phyloP scores from a whole-genome alignment of 805 yeast genomes.

The Tetrapisispora iriomotensis region DNA sequence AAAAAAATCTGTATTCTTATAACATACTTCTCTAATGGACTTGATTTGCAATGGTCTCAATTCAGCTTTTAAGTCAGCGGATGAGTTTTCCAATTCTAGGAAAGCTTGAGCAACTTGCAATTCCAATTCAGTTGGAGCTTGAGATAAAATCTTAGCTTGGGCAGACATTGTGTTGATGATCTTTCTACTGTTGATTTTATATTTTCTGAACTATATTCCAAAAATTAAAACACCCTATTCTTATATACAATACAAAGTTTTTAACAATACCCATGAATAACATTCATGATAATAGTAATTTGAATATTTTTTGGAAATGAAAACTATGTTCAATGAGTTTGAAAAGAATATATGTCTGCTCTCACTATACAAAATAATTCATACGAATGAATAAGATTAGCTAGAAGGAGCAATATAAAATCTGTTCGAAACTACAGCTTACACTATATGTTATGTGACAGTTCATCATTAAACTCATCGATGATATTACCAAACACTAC shows the following conservation, averaged over 20 bases:
- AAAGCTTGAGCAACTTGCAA: slow-evolving; percentile 99
- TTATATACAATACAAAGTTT: not conserved
- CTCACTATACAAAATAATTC: no score
- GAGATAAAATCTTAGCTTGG: slow-evolving; percentile 79
- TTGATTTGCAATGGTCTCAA: slow-evolving; percentile 98
- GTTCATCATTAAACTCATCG: no score
- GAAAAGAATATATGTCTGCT: no score
- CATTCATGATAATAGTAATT: no score
- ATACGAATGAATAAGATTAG: no score
- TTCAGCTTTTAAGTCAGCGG: slow-evolving; percentile 94
- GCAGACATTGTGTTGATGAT: slow-evolving; percentile 68
- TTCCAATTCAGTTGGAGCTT: slow-evolving; percentile 97
- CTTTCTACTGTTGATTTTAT: slow-evolving; percentile 2
- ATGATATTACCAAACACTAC: no score
- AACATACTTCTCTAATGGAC: slow-evolving; percentile 80
- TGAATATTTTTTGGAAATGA: no score
- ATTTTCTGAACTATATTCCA: not conserved
- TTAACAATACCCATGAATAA: no score
- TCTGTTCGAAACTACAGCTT: no score
- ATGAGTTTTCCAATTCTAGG: slow-evolving; percentile 85
- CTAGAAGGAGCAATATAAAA: no score
- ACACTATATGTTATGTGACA: no score
- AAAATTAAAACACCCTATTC: not conserved
- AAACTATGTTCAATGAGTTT: no score
- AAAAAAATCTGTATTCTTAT: not conserved